Conservation (phyloP, 2,329 filamentous ascomycete genomes). For the Gliomastix tumulicola region DNA sequence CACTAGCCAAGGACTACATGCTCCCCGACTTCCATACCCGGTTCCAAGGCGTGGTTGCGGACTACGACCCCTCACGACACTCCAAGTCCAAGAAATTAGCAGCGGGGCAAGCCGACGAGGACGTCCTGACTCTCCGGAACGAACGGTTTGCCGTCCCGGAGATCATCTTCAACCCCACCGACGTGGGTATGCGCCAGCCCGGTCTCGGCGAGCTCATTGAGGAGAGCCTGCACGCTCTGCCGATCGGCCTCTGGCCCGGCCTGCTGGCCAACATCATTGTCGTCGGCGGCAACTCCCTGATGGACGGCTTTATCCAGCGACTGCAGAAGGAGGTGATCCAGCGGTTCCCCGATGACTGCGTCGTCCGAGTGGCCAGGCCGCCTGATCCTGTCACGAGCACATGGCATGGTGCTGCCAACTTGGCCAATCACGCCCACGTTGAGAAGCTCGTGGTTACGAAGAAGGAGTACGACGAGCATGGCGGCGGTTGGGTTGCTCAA, state of each 20-base stretch:
- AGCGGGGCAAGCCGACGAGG: conserved; percentile 49
- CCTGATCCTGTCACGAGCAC: conserved; percentile 70
- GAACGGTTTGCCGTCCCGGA: conserved; percentile 90
- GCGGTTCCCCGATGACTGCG: conserved; percentile 68
- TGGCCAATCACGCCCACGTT: conserved; percentile 65
- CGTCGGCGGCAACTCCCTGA: conserved; percentile 76
- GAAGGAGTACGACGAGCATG: conserved; percentile 85
- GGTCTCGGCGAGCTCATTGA: conserved; percentile 79
- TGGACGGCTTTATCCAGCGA: conserved; percentile 76
- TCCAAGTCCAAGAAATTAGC: conserved; percentile 41
- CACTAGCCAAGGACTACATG: conserved; percentile 82
- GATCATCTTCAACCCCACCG: conserved; percentile 76
- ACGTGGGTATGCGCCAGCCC: conserved; percentile 77
- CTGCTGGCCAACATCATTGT: conserved; percentile 83
- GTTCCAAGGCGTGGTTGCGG: conserved; percentile 61
- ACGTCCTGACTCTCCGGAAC: conserved; percentile 80
- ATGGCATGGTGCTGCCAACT: conserved; percentile 76
- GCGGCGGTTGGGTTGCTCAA: conserved; percentile 65
- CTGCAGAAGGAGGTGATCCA: conserved; percentile 68
- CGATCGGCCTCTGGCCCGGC: conserved; percentile 75
- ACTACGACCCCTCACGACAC: conserved; percentile 65
- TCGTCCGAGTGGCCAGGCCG: conserved; percentile 65
- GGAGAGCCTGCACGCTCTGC: conserved; percentile 67
- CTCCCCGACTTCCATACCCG: conserved; percentile 69
- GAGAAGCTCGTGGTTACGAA: conserved; percentile 70